Evolutionary conservation across 139 green algal genomes (phyloP), one percentile per base, ranked within the genome.

Genomic region (Chlorella ohadii): DNA sequence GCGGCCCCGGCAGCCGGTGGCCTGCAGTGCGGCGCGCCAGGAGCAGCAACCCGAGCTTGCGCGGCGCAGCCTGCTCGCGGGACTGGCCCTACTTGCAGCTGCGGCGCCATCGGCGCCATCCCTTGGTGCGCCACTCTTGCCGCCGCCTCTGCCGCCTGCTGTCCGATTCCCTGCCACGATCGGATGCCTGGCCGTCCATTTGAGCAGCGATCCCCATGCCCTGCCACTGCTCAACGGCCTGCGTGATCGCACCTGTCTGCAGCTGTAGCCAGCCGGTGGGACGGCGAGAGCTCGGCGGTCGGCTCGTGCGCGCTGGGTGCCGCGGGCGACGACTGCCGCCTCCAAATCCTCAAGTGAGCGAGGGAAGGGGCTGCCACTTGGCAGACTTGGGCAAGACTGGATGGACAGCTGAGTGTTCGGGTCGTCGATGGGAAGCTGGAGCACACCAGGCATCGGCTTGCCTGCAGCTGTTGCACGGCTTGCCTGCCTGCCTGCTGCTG

Each of bases 261-360:
- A 63, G 44, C 72, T 2, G 31, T 27, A n/a, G 38, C 5, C 28
- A 51, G 63, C 5, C 23, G 47, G 22, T 89, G 85, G 85, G 85
- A 89, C 56, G 85, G 85, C 17, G 59, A 80, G 51, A 84, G 77
- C 41, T 47, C 51, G n/a, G 86, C 86, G 12, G 64, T 87, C 17
- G 86, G 86, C 23, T 84, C 72, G 41, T 89, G 86, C 36, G 57
- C 82, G 5, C 64, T 89, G 27, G 80, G 81, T 1, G 81, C 84
- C 25, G 86, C 71, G 27, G 86, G 86, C 20, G 31, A 13, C 20
- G 81, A 84, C n/a, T 89, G 86, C 75, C 57, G 86, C 22, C 34
- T 61, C 41, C 11, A 11, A 19, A 86, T 86, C 27, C 59, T 81
- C 0, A 3, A 23, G 72, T 81, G 39, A 81, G 44, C 0, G 3